These are phyloP conservation scores for Omphalotus olearius DNA, from an alignment of 1,284 basidiomycete genomes.

Conservation along the genomic window DNA sequence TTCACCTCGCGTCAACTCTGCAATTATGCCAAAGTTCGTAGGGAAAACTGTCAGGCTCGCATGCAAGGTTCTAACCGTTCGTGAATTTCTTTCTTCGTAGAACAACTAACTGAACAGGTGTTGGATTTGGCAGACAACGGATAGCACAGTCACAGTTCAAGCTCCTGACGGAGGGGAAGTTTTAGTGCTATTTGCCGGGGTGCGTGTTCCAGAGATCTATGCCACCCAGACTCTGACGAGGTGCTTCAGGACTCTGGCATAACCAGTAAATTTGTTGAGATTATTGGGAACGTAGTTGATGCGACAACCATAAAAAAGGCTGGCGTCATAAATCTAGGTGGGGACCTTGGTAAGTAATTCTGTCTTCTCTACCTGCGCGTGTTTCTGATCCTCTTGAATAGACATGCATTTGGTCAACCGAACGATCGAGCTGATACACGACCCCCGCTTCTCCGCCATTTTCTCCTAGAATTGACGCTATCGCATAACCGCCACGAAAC, in stretches of 20 bases:
- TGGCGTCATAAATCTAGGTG: slow-evolving; percentile 58
- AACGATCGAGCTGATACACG: slow-evolving; percentile 60
- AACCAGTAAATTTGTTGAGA: slow-evolving; percentile 54
- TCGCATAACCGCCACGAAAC: too few species aligned
- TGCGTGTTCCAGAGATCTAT: slow-evolving; percentile 24
- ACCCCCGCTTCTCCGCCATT: slow-evolving; percentile 52
- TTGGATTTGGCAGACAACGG: slow-evolving; percentile 39
- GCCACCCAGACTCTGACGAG: background rate
- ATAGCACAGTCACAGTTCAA: slow-evolving; percentile 58
- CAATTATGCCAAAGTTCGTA: slow-evolving; percentile 47
- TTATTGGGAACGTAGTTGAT: slow-evolving; percentile 68
- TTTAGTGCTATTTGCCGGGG: slow-evolving; percentile 45
- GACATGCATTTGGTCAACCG: slow-evolving; percentile 68
- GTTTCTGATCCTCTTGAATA: slow-evolving; percentile 24
- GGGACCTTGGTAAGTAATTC: slow-evolving; percentile 56
- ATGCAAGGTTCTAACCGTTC: slow-evolving; percentile 65
- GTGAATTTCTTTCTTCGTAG: slow-evolving; percentile 16
- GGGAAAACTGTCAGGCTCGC: slow-evolving; percentile 68
- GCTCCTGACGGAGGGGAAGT: slow-evolving; percentile 74
- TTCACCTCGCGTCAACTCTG: slow-evolving; percentile 65
- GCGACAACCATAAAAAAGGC: slow-evolving; percentile 61
- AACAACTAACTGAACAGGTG: slow-evolving; percentile 3
- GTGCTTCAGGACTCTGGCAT: slow-evolving; percentile 1
- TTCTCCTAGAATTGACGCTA: slow-evolving; percentile 26
- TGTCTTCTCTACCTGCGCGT: background rate